phyloP scores from a whole-genome alignment of 2,329 filamentous ascomycete genomes.

The Helminthosporium solani region DNA sequence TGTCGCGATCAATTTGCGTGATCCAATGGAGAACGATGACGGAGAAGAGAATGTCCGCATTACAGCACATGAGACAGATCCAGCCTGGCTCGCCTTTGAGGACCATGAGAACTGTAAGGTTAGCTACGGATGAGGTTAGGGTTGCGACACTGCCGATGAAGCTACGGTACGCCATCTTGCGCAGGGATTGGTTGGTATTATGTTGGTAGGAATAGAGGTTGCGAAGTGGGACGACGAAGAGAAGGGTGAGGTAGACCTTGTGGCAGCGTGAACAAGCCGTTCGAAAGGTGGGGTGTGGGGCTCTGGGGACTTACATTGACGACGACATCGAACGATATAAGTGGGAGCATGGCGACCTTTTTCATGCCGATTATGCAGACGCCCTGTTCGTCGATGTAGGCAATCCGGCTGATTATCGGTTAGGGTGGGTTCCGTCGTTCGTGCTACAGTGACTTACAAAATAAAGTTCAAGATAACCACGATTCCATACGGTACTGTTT shows the following conservation, averaged over 20 bases:
- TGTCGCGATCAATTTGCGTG: slow-evolving; percentile 40
- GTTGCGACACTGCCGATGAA: slow-evolving; percentile 61
- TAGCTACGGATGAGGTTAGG: slow-evolving; percentile 59
- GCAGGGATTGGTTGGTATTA: slow-evolving; percentile 49
- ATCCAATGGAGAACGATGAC: slow-evolving; percentile 65
- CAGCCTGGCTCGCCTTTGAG: slow-evolving; percentile 64
- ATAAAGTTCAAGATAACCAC: slow-evolving; percentile 62
- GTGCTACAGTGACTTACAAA: slow-evolving; percentile 48
- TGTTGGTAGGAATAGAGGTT: slow-evolving; percentile 58
- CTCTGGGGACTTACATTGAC: slow-evolving; percentile 51
- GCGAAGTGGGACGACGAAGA: slow-evolving; percentile 63
- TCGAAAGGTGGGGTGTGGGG: not conserved
- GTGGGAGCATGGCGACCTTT: slow-evolving; percentile 58
- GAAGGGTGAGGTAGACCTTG: slow-evolving; percentile 59
- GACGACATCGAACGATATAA: slow-evolving; percentile 61
- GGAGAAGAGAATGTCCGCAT: slow-evolving; percentile 63
- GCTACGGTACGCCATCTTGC: slow-evolving; percentile 57
- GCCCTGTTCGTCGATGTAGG: slow-evolving; percentile 53
- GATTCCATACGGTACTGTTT: slow-evolving; percentile 34
- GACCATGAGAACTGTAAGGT: slow-evolving; percentile 59
- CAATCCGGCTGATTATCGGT: slow-evolving; percentile 53
- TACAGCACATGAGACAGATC: slow-evolving; percentile 67
- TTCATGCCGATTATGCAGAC: slow-evolving; percentile 64
- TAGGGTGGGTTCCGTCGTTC: not conserved
- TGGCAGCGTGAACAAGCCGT: slow-evolving; percentile 2